phyloP scores from a whole-genome alignment of 176 grass and related monocot species.

The Lolium rigidum region DNA sequence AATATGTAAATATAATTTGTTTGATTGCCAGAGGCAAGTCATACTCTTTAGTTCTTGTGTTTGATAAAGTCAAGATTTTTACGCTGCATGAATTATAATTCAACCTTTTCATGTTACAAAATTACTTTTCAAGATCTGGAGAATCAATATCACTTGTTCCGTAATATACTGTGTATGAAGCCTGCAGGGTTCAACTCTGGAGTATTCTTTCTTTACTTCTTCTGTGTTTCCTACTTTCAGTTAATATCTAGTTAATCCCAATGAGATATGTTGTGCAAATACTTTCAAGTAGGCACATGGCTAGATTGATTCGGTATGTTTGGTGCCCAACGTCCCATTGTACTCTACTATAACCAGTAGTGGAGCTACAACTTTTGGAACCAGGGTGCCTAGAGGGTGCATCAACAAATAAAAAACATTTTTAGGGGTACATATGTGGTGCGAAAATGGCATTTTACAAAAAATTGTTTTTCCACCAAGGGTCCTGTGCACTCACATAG shows the following conservation, averaged over 20 bases:
- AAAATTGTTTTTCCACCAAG: no score
- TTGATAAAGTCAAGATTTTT: neutral
- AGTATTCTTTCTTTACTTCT: neutral
- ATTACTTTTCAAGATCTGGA: neutral
- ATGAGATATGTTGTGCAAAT: conserved; percentile 15
- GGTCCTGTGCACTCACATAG: no score
- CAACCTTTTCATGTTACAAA: neutral
- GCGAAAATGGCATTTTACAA: no score
- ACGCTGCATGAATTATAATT: neutral
- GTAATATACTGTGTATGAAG: conserved; percentile 3
- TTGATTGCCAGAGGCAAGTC: conserved; percentile 4
- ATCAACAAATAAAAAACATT: no score
- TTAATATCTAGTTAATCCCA: neutral
- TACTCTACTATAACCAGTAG: neutral
- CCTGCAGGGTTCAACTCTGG: conserved; percentile 1
- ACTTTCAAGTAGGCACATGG: neutral
- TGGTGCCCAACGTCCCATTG: neutral
- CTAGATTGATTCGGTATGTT: conserved; percentile 19
- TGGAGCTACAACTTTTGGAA: no score
- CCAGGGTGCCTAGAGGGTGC: no score
- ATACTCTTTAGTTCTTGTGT: neutral
- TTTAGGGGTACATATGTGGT: no score
- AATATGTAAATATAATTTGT: neutral
- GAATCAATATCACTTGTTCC: conserved; percentile 27
- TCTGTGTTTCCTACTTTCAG: conserved; percentile 14